Evolutionary conservation across 371 early-diverging fungal genomes (phyloP).

Genomic region (Batkoa obscura): DNA sequence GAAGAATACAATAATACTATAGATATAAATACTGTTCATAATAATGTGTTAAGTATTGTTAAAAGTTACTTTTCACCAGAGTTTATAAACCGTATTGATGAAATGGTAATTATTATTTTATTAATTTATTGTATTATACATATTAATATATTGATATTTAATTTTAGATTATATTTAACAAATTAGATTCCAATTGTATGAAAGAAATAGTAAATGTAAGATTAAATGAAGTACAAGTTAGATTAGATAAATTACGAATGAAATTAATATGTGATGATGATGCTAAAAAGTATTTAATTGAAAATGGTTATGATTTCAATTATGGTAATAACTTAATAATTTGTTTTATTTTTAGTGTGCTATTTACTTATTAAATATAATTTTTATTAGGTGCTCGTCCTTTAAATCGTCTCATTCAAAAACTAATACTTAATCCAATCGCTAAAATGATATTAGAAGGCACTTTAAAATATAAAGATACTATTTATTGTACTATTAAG

Average conservation of each 20-base stretch:
- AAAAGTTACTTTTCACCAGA: slow-evolving; percentile 74
- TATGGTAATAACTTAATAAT: slow-evolving; percentile 88
- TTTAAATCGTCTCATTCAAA: slow-evolving; percentile 57
- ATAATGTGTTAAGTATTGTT: slow-evolving; percentile 35
- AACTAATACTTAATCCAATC: slow-evolving; percentile 57
- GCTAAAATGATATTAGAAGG: slow-evolving; percentile 41
- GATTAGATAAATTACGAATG: slow-evolving; percentile 53
- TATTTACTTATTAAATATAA: neutral
- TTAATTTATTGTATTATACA: neutral
- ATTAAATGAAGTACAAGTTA: slow-evolving; percentile 47
- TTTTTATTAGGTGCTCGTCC: slow-evolving; percentile 7
- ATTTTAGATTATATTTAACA: slow-evolving; percentile 47
- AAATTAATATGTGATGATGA: slow-evolving; percentile 31
- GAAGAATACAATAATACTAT: slow-evolving; percentile 26
- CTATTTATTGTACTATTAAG: no score
- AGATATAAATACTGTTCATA: slow-evolving; percentile 12
- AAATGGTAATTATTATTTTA: slow-evolving; percentile 17
- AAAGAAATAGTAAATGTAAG: slow-evolving; percentile 69
- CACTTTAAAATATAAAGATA: no score
- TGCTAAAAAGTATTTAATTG: slow-evolving; percentile 62
- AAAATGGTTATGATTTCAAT: slow-evolving; percentile 57
- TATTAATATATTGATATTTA: neutral
- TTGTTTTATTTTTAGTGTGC: slow-evolving; percentile 22
- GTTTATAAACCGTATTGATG: slow-evolving; percentile 82
- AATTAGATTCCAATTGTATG: slow-evolving; percentile 45